Base-by-base conservation (phyloP, 2,329 filamentous ascomycete species). In the Rachicladosporium sp. region DNA sequence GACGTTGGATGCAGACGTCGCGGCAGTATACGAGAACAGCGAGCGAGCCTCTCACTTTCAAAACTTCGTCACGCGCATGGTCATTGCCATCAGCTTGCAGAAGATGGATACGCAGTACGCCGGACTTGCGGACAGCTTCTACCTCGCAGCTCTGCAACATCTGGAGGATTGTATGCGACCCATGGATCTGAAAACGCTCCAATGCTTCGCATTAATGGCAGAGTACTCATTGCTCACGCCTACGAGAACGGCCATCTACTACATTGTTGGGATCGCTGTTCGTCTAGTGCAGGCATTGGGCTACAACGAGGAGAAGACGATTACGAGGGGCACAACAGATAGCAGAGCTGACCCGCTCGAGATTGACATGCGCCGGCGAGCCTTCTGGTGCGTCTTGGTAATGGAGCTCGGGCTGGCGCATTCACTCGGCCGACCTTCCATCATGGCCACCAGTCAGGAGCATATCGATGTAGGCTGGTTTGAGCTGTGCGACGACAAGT, bases 101-200 rank as follows among this genome's bases (percentile, higher is more conserved):
- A 94, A 93, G 60, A 71, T 95, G 53, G 85, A 88, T 56, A 76
- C 80, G 0, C 79, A 84, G 48, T 96, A 91, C 59, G 87, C 88
- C n/a, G 88, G 88, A 15, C 68, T 96, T 21, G 89, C 91, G 23
- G 89, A 96, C 61, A 88, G 86, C 56, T 96, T 93, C 63, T 96
- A 95, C 55, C 71, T 95, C 13, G 83, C 88, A 15, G 89, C 89
- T 4, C 78, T 96, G 65, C 78, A 80, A 45, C 80, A 80, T 51
- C 78, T 96, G 45, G 84, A 95, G 58, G 76, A 78, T 2, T 79
- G 93, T 8, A 73, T 96, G 40, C 78, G 80, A 38, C 78, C 81
- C n/a, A 94, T 93, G 69, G 85, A 96, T 57, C 63, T 95, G 23
- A 84, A 80, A 52, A 93, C 91, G 0, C 66, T 96, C 10, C 91